A percentile compares a stretch with the other conserved stretches of the same genome.
These are phyloP conservation scores for Chlorokybus atmophyticus DNA, from an alignment of 139 green algal species.

Conservation along the genomic window DNA sequence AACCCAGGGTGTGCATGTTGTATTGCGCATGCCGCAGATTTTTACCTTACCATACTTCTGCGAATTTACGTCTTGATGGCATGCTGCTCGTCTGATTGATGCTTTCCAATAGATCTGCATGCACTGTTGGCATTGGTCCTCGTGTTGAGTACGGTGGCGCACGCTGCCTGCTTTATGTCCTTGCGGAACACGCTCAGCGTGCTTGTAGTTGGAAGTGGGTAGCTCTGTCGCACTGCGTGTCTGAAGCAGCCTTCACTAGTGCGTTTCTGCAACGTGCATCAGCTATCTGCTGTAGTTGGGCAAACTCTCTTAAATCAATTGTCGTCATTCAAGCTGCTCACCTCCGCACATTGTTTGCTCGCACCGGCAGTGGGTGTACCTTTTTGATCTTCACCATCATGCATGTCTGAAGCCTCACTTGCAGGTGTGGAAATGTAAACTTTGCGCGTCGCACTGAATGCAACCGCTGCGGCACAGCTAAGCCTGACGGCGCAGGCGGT, in stretches of 20 bases:
- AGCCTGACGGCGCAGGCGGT: conserved; percentile 1
- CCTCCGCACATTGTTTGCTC: conserved; percentile 4
- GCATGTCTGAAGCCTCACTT: neutral
- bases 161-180: no score
- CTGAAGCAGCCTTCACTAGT: no score
- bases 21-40: no score
- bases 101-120: neutral
- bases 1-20: conserved; percentile 24
- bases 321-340: conserved; percentile 3
- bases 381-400: neutral
- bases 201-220: no score
- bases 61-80: neutral
- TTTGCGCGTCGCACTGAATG: conserved; percentile 24
- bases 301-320: conserved; percentile 6
- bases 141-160: neutral
- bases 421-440: conserved; percentile 22
- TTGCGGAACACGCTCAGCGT: neutral
- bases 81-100: conserved; percentile 3
- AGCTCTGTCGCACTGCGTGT: no score
- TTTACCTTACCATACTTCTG: neutral
- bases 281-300: neutral
- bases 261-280: no score
- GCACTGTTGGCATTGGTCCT: neutral
- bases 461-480: conserved; percentile 16
- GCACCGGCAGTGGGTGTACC: neutral